These are phyloP conservation scores for Elaeis guineensis DNA, from an alignment of 176 grass and related monocot species.

Conservation along the genomic window DNA sequence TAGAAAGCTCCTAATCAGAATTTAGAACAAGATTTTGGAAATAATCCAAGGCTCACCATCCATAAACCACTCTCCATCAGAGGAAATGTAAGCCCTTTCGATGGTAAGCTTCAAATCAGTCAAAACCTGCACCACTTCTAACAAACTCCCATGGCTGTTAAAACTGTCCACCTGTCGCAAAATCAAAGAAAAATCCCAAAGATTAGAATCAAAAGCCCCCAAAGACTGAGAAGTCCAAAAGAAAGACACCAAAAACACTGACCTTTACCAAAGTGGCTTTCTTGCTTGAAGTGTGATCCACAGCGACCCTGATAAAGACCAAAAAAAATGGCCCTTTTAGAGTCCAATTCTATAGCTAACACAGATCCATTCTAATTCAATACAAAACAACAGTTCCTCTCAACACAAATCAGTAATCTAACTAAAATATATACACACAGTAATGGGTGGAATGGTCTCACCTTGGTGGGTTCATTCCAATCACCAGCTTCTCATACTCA, in stretches of 20 bases:
- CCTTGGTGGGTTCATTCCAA: conserved; percentile 95
- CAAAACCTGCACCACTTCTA: conserved; percentile 93
- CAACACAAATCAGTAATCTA: neutral
- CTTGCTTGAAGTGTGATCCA: conserved; percentile 75
- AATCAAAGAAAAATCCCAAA: conserved; percentile 2
- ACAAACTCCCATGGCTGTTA: conserved; percentile 87
- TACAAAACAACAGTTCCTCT: neutral
- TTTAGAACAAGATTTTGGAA: neutral
- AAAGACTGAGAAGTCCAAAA: neutral
- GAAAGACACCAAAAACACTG: neutral
- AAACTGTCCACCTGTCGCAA: conserved; percentile 78
- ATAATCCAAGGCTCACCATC: conserved; percentile 46
- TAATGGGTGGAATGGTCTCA: conserved; percentile 7
- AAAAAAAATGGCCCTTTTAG: conserved; percentile 20
- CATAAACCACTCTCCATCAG: conserved; percentile 99
- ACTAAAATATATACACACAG: neutral
- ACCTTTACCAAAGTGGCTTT: conserved; percentile 85
- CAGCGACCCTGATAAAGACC: conserved; percentile 50
- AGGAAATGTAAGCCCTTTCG: conserved; percentile 90
- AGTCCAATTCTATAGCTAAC: conserved; percentile 13
- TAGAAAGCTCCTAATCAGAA: neutral
- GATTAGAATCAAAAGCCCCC: neutral
- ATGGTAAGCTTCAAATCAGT: conserved; percentile 87
- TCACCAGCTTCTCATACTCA: conserved; percentile 90
- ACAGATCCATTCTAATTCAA: neutral